Evolutionary conservation across 2,329 filamentous ascomycete species (phyloP), one percentile per base, ranked within the genome.

Genomic region (Macrophomina tecta): DNA sequence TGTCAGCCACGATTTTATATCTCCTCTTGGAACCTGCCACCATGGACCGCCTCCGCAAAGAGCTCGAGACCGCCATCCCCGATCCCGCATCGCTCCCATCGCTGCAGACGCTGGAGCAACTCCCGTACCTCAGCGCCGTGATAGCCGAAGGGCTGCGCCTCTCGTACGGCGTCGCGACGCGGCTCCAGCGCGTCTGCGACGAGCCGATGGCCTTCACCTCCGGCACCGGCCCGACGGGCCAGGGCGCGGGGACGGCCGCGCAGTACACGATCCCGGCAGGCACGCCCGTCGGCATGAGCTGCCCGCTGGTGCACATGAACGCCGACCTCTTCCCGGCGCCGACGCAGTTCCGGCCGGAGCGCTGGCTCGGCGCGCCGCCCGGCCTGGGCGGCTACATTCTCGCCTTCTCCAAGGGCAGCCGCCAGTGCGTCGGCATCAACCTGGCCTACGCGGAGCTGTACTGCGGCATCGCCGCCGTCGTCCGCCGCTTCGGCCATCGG

Each of bases 361-460:
- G 77, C 30, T 76, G 73, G 73, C 56, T 76, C 5, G 71, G 74
- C 18, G 71, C 71, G 62, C 69, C 72, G 12, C 71, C 64, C 16
- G 28, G 40, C 14, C 64, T 77, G 1, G 75, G 75, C 64, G 69
- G 69, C 2, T 72, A 73, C 40, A 69, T 77, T 64, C 69, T 77
- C 16, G 67, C 72, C 0, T 77, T 77, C 42, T 72, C 69, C 2
- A 77, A 76, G 45, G 76, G 76, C 0, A 75, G 72, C 61, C 67
- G 76, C 2, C 66, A 68, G 9, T 78, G 76, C 40, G 56, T 78
- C n/a, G 75, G 76, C 12, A 73, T 76, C 69, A 77, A 77, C 38
- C 49, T 64, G 1, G 62, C 62, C 32, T 64, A 64, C 12, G 62
- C 62, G 2, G 49, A 53, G 28, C 36, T 64, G 16, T 64, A 38